Percentiles rank a stretch among this genome's conserved stretches.
These are phyloP conservation scores for Zancudomyces culisetae DNA, from an alignment of 371 early-diverging fungal genomes.

Conservation along the genomic window DNA sequence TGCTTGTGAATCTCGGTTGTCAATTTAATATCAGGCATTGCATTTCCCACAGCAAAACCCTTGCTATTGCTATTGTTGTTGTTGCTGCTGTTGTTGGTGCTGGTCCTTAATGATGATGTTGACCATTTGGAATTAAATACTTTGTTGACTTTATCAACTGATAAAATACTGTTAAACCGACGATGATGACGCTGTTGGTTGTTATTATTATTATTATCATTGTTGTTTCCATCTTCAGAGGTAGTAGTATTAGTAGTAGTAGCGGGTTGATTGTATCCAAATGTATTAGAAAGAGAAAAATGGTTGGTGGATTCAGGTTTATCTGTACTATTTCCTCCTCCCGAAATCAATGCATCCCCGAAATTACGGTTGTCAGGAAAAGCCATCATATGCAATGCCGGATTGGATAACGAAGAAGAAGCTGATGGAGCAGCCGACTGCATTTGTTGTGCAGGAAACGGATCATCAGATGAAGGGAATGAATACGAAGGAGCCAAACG, in stretches of 20 bases:
- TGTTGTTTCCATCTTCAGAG: not conserved
- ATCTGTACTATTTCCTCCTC: no score
- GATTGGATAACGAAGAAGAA: not conserved
- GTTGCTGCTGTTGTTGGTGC: not conserved
- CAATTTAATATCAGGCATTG: not conserved
- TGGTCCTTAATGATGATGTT: not conserved
- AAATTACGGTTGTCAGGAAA: no score
- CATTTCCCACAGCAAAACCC: not conserved
- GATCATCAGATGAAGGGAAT: not conserved
- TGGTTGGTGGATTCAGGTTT: no score
- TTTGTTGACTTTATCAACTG: not conserved
- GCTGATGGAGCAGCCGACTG: not conserved
- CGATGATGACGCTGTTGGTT: no score
- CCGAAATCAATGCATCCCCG: no score
- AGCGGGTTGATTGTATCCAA: not conserved
- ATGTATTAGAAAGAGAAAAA: not conserved
- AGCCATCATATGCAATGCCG: not conserved
- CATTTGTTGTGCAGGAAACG: no score
- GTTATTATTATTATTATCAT: not conserved
- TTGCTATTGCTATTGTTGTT: not conserved
- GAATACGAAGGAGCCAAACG: not conserved
- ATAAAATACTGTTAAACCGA: no score
- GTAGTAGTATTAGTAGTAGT: not conserved
- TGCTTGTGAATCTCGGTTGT: conserved; percentile 16
- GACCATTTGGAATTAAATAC: not conserved